Evolutionary conservation across 2,329 filamentous ascomycete species (phyloP), one percentile per base, ranked within the genome.

Genomic region (Pseudogymnoascus sp.): DNA sequence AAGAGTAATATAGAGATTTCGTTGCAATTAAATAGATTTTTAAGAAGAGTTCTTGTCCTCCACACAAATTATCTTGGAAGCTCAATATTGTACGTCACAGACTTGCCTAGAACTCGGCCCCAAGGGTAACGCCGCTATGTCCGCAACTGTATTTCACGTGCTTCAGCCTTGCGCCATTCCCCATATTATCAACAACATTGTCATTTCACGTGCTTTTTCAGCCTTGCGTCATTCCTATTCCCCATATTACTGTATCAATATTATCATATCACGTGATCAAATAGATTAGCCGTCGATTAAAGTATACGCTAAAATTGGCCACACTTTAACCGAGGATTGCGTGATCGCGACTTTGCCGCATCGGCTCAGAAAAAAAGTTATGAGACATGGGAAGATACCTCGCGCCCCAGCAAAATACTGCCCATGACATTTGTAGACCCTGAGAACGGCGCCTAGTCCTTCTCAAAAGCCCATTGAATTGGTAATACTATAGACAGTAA

Each of bases 261-360:
- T 7, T 14, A 12, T 56, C 25, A 56, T 28, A 34, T 34, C 49
- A 56, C 49, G 49, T 56, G 49, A 56, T 12, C 18, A 56, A 18
- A 18, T 6, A 12, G 28, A 31, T 49, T 56, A 56, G 28, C 49
- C 25, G 8, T 4, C 9, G n/a, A 34, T 56, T 56, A 56, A 56
- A 34, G 28, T 56, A 18, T 56, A 56, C 49, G 49, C 49, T 56
- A 56, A 56, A 56, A 34, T 56, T 56, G 49, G 49, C 49, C 49
- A 34, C 49, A 16, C 1, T 12, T 56, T 56, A 56, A 5, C 34
- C 37, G 34, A 37, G 59, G 23, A 60, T 60, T 60, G 59, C 59
- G 59, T 60, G 53, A 60, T 63, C 16, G 53, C 46, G 59, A 56
- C 37, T 62, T 63, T 66, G 62, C 64, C 61, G 65, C 59, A 65